Conservation (phyloP, 805 yeast species). For the Starmerella cellae region DNA sequence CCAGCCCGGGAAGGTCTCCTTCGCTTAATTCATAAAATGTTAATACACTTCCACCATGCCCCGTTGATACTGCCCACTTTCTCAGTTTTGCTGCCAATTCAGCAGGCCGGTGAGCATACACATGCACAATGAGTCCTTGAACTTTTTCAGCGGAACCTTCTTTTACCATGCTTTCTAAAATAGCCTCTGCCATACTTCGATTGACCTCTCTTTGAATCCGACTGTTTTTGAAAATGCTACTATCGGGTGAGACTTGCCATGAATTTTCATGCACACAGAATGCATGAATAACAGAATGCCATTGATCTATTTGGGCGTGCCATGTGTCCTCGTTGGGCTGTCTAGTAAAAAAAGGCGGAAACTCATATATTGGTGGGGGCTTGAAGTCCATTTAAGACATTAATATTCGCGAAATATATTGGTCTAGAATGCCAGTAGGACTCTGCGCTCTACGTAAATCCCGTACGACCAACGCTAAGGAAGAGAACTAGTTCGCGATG, state of each 20-base stretch:
- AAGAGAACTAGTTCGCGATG: no score
- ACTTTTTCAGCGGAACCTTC: conserved; percentile 46
- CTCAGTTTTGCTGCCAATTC: conserved; percentile 52
- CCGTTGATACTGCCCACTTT: conserved; percentile 64
- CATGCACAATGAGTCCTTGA: conserved; percentile 29
- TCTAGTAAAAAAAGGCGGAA: conserved; percentile 84
- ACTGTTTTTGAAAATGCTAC: conserved; percentile 24
- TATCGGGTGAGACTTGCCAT: conserved; percentile 36
- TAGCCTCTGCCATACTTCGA: conserved; percentile 40
- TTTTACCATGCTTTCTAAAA: conserved; percentile 45
- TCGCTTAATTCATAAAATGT: conserved; percentile 70
- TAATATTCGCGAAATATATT: no score
- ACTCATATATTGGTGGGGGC: conserved; percentile 38
- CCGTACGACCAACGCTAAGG: no score
- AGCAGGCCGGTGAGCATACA: conserved; percentile 59
- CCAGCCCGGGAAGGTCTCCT: conserved; percentile 55
- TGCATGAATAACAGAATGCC: conserved; percentile 53
- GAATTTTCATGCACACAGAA: conserved; percentile 46
- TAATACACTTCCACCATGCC: conserved; percentile 62
- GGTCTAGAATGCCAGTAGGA: no score
- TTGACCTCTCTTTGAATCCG: conserved; percentile 34
- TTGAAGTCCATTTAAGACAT: conserved; percentile 1
- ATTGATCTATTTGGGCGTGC: conserved; percentile 61
- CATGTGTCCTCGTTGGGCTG: conserved; percentile 76
- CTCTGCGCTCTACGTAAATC: no score